Evolutionary conservation across 139 green algal species (phyloP), one percentile per base, ranked within the genome.

Genomic region (Nannochloris sp.): DNA sequence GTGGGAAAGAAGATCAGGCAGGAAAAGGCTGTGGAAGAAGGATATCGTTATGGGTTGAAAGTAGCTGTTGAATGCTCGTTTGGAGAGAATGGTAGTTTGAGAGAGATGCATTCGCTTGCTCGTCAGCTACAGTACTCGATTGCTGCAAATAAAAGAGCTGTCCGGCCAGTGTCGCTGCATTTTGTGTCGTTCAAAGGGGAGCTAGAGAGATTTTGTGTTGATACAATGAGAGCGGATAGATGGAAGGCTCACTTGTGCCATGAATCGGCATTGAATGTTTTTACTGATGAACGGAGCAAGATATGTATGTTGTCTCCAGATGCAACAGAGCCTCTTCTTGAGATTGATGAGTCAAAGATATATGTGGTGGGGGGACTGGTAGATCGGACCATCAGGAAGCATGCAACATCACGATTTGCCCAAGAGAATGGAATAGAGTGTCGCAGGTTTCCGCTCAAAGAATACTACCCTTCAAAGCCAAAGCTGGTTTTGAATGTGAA

Each of bases 401-500:
- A 53, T 53, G n/a, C 17, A 28, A 53, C 46, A 20, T 23, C n/a
- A 20, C 16, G 16, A 25, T 53, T 28, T 53, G 46, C 46, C 16
- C 46, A 53, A 9, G n/a, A 53, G 16, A 20, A 53, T 53, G n/a
- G n/a, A 20, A 53, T 53, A 2, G 46, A 53, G n/a, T 28, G 17
- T 53, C 5, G 46, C 17, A 20, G 46, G 20, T 14, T 53, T 28
- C 46, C 46, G n/a, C 16, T 53, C 17, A 53, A 28, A 23, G 46
- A 53, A 23, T 40, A 40, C 11, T 40, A 40, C 12, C 33, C 37
- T 30, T 44, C 17, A 44, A 36, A 62, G 56, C 33, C 56, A 62
- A 36, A 62, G 56, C 17, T 46, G 16, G 58, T 72, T 17, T 63
- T 72, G 16, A 72, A 72, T 25, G 45, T 72, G 25, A 72, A 72